Evolutionary conservation across 768 basidiomycete genomes (phyloP).

Genomic region (Jaapia argillacea): DNA sequence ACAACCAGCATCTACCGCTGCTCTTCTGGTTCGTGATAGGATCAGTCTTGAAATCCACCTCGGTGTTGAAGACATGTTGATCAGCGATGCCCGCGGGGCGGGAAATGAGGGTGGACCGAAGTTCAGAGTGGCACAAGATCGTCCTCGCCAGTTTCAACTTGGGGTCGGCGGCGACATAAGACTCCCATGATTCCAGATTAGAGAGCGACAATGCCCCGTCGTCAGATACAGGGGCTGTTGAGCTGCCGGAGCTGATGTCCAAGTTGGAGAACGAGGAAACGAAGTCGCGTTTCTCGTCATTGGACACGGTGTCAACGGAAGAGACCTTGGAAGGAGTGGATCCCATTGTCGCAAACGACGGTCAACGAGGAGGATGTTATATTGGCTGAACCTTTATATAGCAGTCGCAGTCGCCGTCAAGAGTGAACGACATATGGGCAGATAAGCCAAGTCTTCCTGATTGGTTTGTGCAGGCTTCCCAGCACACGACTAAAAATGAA

Average conservation of each 20-base stretch:
- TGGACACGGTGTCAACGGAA: conserved; percentile 2
- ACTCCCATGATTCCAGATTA: conserved; percentile 63
- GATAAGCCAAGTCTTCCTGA: too few relatives aligned
- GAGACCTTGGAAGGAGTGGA: conserved; percentile 22
- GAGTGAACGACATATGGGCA: too few relatives aligned
- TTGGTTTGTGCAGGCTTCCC: too few relatives aligned
- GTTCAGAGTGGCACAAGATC: conserved; percentile 59
- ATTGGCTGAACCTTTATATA: too few relatives aligned
- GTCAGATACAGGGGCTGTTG: conserved; percentile 29
- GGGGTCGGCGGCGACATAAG: conserved; percentile 36
- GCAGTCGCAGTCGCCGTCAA: too few relatives aligned
- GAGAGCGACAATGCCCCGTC: conserved; percentile 52
- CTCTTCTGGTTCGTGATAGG: conserved; percentile 83
- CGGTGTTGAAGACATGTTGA: conserved; percentile 74
- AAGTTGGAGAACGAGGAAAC: conserved; percentile 9
- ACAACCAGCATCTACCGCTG: conserved; percentile 92
- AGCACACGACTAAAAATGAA: too few relatives aligned
- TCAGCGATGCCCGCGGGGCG: conserved; percentile 54
- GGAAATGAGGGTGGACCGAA: conserved; percentile 51
- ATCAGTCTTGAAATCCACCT: conserved; percentile 69
- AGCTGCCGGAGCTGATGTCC: not conserved
- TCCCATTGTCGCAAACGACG: conserved; percentile 28
- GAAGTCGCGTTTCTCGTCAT: conserved; percentile 12
- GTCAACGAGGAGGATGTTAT: too few relatives aligned
- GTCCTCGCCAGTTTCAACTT: conserved; percentile 70